Evolutionary conservation across 2,329 filamentous ascomycete species (phyloP).

Genomic region (Mycocentrospora acerina): DNA sequence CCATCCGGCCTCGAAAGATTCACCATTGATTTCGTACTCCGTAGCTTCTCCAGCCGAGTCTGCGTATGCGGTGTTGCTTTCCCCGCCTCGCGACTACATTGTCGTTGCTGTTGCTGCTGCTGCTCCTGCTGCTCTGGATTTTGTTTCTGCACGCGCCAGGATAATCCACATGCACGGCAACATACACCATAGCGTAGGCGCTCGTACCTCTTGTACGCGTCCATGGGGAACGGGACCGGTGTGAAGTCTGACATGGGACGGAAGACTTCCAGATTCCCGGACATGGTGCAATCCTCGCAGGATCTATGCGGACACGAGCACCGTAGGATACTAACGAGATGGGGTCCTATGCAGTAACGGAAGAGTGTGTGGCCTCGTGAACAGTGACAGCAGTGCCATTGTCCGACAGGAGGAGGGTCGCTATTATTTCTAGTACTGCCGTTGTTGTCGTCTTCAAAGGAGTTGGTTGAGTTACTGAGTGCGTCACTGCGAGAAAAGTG

Average conservation of each 20-base stretch:
- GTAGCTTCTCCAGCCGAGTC: conserved; percentile 10
- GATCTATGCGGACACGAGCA: conserved; percentile 29
- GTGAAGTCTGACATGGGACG: conserved; percentile 27
- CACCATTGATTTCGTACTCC: conserved; percentile 14
- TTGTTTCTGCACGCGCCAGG: conserved; percentile 22
- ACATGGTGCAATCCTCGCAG: conserved; percentile 23
- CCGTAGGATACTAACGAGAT: conserved; percentile 19
- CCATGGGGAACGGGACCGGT: conserved; percentile 16
- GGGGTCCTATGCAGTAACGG: conserved; percentile 5
- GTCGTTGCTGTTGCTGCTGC: too few relatives aligned
- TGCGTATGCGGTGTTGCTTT: conserved; percentile 7
- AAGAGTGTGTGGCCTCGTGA: conserved; percentile 1
- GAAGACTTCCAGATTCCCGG: conserved; percentile 21
- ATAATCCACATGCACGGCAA: conserved; percentile 25
- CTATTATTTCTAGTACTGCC: background rate
- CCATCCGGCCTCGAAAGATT: conserved; percentile 4
- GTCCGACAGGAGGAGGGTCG: background rate
- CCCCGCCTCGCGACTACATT: too few relatives aligned
- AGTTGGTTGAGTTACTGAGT: background rate
- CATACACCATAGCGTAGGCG: conserved; percentile 25
- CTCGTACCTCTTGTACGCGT: conserved; percentile 2
- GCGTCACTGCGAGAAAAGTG: too few relatives aligned
- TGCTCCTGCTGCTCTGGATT: too few relatives aligned
- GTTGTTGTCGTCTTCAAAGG: background rate
- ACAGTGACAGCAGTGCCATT: conserved; percentile 11